A percentile compares a stretch with the other conserved stretches of the same genome.
Evolutionary conservation across 495 filamentous ascomycete species (phyloP).

Genomic region (Polyplosphaeria fusca): DNA sequence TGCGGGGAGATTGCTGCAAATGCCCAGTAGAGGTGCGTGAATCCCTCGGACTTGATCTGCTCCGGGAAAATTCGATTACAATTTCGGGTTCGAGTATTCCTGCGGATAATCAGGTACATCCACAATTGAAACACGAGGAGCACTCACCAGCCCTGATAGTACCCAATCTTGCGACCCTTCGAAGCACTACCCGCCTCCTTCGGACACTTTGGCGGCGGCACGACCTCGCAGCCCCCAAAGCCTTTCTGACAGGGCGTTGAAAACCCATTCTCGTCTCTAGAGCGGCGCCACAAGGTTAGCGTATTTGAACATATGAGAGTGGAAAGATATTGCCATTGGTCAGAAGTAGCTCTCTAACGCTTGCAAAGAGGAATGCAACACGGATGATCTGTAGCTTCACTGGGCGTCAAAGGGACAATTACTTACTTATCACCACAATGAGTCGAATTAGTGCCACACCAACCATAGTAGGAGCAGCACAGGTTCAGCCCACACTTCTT

Average conservation of each 20-base stretch:
- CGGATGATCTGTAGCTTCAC: too few species aligned
- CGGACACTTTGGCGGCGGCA: neutral
- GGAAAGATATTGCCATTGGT: too few species aligned
- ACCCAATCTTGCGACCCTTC: slow-evolving; percentile 14
- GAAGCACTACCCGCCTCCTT: neutral
- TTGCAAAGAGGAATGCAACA: too few species aligned
- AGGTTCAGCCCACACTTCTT: slow-evolving; percentile 28
- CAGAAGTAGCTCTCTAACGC: too few species aligned
- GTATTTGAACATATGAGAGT: too few species aligned
- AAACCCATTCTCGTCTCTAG: too few species aligned
- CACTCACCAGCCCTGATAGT: slow-evolving; percentile 17
- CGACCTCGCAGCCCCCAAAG: slow-evolving; percentile 9
- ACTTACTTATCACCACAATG: neutral
- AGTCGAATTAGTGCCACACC: slow-evolving; percentile 3
- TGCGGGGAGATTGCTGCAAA: slow-evolving; percentile 46
- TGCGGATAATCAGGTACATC: neutral
- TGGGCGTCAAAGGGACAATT: too few species aligned
- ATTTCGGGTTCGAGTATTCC: slow-evolving; percentile 29
- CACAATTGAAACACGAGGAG: neutral
- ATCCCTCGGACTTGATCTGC: slow-evolving; percentile 35
- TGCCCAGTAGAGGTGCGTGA: slow-evolving; percentile 50
- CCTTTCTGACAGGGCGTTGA: slow-evolving; percentile 6
- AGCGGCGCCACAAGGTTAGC: too few species aligned
- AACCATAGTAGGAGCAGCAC: slow-evolving; percentile 29
- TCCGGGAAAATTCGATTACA: slow-evolving; percentile 37